Base-by-base conservation (phyloP, 768 basidiomycete genomes). In the Coprinellus micaceus region DNA sequence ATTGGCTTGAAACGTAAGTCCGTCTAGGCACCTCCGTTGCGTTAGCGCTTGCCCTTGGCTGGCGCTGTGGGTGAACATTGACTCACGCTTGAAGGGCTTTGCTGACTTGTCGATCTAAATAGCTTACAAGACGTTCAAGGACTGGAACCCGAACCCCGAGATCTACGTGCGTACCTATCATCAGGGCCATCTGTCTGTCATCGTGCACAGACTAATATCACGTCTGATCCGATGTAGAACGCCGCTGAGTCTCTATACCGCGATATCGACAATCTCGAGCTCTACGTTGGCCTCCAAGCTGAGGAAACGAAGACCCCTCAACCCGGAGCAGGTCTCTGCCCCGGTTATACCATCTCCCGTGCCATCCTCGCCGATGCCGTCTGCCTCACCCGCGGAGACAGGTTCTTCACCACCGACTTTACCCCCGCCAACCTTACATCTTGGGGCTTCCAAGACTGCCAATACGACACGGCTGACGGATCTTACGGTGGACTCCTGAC, bases 311-410 rank as follows among this genome's bases (percentile, higher is more conserved):
- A 91, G 64, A 58, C 62, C 2, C 80, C 84, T 5, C 75, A 76
- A 22, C 79, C 82, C 1, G 91, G 89, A 6, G 84, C 88, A 5
- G 91, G 90, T 11, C 66, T 92, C 4, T 91, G 89, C 66, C 89
- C 89, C 4, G 88, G 89, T 25, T 91, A 84, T 71, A 92, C 91
- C 4, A 86, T 90, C 60, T 89, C 89, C 6, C 78, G 91, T 43
- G 88, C 89, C n/a, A 93, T 94, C 60, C 75, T 94, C 13, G 77
- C 85, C 11, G 89, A 91, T 65, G 90, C 89, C 1, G 85, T 91
- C 33, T 83, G 78, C 59, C 74, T 93, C 56, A 82, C 81, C 28
- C 82, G 91, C 29, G 90, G 91, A 6, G 91, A 94, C 66, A 82
- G 88, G 4, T 92, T 88, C 73, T 70, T 89, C 60, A 91, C 91